Evolutionary conservation across 768 basidiomycete species (phyloP).

Genomic region (Lentinula sp.): DNA sequence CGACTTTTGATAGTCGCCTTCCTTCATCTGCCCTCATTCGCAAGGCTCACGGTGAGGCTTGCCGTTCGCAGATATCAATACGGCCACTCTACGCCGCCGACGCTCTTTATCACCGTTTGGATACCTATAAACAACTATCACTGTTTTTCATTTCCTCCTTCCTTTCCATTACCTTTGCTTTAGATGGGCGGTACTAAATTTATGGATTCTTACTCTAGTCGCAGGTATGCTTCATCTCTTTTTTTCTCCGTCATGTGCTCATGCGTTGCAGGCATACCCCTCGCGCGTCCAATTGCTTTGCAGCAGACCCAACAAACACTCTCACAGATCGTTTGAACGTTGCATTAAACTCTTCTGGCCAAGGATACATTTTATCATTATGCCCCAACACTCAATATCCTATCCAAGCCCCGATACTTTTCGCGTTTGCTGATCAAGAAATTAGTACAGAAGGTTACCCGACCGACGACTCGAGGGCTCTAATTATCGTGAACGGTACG

Average conservation of each 20-base stretch:
- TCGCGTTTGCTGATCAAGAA: constrained; percentile 66
- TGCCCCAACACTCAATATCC: constrained; percentile 60
- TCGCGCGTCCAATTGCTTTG: constrained; percentile 16
- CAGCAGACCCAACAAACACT: constrained; percentile 52
- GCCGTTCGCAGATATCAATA: neutral
- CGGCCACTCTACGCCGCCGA: neutral
- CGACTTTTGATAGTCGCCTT: neutral
- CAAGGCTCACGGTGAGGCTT: neutral
- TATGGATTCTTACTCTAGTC: neutral
- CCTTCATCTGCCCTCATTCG: neutral
- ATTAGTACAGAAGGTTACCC: constrained; percentile 80
- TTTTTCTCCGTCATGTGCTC: neutral
- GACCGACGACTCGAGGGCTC: constrained; percentile 58
- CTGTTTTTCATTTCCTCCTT: neutral
- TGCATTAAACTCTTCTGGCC: constrained; percentile 58
- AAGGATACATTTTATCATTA: constrained; percentile 59
- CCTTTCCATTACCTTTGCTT: neutral
- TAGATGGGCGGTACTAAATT: neutral
- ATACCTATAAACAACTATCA: neutral
- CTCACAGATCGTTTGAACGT: constrained; percentile 63
- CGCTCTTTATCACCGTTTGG: constrained; percentile 1
- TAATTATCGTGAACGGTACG: constrained; percentile 62
- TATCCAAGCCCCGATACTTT: constrained; percentile 61
- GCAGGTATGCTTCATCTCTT: neutral
- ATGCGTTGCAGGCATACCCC: neutral